A percentile compares a stretch with the other conserved stretches of the same genome.
phyloP scores from a whole-genome alignment of 140 eudicot species.

The Senecio squalidus region DNA sequence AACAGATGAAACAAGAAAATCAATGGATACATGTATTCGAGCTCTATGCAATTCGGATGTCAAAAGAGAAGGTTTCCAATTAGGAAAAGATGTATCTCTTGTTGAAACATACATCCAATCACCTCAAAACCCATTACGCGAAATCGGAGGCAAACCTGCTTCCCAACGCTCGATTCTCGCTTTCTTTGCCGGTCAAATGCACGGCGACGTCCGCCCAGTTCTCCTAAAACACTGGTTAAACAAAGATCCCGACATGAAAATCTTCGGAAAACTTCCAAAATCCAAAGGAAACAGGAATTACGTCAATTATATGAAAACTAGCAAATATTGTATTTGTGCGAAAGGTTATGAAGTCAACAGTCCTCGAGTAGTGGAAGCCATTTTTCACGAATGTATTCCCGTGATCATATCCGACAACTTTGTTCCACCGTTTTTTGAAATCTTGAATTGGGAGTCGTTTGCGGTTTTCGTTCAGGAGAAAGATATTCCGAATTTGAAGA shows the following conservation, averaged over 20 bases:
- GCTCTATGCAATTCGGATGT: slow-evolving; percentile 89
- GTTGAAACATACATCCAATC: slow-evolving; percentile 59
- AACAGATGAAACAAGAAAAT: slow-evolving; percentile 58
- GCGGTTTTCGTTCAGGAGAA: slow-evolving; percentile 73
- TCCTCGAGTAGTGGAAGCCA: slow-evolving; percentile 91
- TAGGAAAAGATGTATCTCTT: slow-evolving; percentile 86
- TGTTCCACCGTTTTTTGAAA: slow-evolving; percentile 88
- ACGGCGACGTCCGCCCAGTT: slow-evolving; percentile 73
- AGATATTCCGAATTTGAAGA: slow-evolving; percentile 69
- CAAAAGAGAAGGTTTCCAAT: slow-evolving; percentile 54
- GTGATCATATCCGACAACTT: slow-evolving; percentile 86
- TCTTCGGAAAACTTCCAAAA: slow-evolving; percentile 14
- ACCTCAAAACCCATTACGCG: slow-evolving; percentile 48
- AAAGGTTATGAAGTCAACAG: slow-evolving; percentile 85
- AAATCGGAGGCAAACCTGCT: slow-evolving; percentile 69
- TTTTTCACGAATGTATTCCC: slow-evolving; percentile 85
- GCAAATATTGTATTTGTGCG: slow-evolving; percentile 84
- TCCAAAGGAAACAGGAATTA: slow-evolving; percentile 47
- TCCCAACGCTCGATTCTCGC: slow-evolving; percentile 63
- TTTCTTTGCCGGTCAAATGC: slow-evolving; percentile 88
- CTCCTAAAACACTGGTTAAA: slow-evolving; percentile 70
- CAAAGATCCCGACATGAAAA: slow-evolving; percentile 52
- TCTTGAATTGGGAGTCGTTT: slow-evolving; percentile 81
- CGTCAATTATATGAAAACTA: slow-evolving; percentile 62
- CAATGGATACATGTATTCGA: slow-evolving; percentile 62